These are phyloP conservation scores for Arthroderma sp. DNA, from an alignment of 2,329 filamentous ascomycete genomes.

Conservation along the genomic window DNA sequence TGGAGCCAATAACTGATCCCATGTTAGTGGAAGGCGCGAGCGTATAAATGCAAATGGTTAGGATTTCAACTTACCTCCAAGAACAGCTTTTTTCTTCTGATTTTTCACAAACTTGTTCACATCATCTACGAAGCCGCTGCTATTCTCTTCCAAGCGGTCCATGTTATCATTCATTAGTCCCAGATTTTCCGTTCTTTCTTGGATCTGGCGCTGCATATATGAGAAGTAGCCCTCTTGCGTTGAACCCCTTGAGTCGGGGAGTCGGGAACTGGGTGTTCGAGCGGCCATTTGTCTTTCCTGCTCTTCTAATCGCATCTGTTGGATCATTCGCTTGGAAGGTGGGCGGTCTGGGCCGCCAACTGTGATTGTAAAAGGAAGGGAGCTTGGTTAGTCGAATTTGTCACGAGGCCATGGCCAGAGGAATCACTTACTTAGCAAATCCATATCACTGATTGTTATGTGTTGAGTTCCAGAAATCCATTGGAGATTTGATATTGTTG, in stretches of 20 bases:
- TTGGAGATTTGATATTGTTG: conserved; percentile 87
- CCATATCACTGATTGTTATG: conserved; percentile 73
- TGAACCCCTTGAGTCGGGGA: neutral
- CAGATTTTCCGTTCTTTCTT: conserved; percentile 80
- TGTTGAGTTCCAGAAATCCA: conserved; percentile 96
- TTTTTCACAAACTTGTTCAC: conserved; percentile 73
- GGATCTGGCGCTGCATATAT: conserved; percentile 75
- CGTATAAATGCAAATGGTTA: neutral
- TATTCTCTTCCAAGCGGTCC: conserved; percentile 68
- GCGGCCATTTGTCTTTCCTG: conserved; percentile 36
- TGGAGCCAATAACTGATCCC: conserved; percentile 25
- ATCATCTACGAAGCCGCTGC: conserved; percentile 72
- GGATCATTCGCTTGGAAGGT: conserved; percentile 75
- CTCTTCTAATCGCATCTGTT: conserved; percentile 63
- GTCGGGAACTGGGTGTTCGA: conserved; percentile 13
- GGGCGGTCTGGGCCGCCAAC: conserved; percentile 79
- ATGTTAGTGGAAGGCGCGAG: conserved; percentile 1
- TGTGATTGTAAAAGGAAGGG: conserved; percentile 12
- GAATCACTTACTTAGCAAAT: conserved; percentile 51
- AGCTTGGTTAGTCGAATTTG: neutral
- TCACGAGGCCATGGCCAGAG: neutral
- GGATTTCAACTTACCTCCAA: conserved; percentile 42
- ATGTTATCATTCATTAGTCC: conserved; percentile 72
- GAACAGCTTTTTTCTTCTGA: conserved; percentile 74
- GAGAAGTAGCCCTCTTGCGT: conserved; percentile 57